Base-by-base conservation (phyloP, 169 alveolate genomes). In the Cryptosporidium tyzzeri region DNA sequence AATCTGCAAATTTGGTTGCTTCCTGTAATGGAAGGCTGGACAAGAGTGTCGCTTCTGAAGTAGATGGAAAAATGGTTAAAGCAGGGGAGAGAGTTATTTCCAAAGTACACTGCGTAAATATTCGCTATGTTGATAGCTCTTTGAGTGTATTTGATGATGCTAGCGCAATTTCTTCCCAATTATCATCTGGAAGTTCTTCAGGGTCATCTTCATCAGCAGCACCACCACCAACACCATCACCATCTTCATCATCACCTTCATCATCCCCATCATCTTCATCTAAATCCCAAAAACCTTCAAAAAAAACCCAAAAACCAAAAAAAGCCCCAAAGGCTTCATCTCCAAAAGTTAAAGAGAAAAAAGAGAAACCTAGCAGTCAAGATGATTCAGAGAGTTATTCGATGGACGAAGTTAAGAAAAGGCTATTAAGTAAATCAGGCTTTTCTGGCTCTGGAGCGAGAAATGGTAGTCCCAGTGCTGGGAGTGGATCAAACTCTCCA, bases 1-100 rank as follows among this genome's bases (percentile, higher is more conserved):
- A 44, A 69, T 23, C 37, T 37, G 9, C 3, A 5, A 35, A 14
- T 16, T 37, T 69, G 29, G 1, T 69, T 39, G 53, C 59, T n/a
- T 16, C 62, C 14, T 69, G 84, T 37, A 69, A 69, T 69, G 84
- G 84, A 18, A 69, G 14, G 31, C n/a, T 69, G 44, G 84, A 69
- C 41, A 14, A 12, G 21, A 12, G 14, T 0, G 41, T 45, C 5
- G 84, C 23, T 26, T 35, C 44, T 14, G 10, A 9, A 16, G 84
- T 69, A 35, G 18, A 69, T 39, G 65, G 84, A 18, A 69, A 69
- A 31, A 39, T 69, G 29, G 53, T 69, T 5, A 21, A 69, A 4
- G 39, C 84, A 12, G 84, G 84, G 8, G 61, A 44, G 23, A 69
- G 0, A 0, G 37, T 69, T 16, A 44, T 69, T n/a, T 16, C 18